These are phyloP conservation scores for Nematocida sp. DNA, from an alignment of 371 early-diverging fungal genomes.

Conservation along the genomic window DNA sequence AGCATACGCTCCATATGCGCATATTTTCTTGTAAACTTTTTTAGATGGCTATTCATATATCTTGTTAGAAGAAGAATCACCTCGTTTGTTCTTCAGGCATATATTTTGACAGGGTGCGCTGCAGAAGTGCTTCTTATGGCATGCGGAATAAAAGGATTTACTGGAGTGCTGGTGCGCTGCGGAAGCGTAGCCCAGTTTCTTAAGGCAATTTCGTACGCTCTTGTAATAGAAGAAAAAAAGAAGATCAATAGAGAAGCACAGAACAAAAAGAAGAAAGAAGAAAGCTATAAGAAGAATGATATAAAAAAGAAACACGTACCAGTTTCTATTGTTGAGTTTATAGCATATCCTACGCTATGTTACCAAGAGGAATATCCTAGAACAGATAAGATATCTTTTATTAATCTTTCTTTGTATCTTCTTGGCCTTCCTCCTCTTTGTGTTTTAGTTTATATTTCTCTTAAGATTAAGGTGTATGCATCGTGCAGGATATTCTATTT, in stretches of 20 bases:
- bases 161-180: constrained; percentile 10
- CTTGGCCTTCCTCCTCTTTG: constrained; percentile 20
- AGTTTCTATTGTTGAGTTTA: too few relatives aligned
- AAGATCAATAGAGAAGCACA: too few relatives aligned
- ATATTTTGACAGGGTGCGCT: background rate
- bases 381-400: background rate
- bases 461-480: background rate
- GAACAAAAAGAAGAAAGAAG: constrained; percentile 5
- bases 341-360: constrained; percentile 41
- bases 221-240: constrained; percentile 5
- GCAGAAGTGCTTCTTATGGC: background rate
- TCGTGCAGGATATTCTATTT: background rate
- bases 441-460: constrained; percentile 1
- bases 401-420: background rate
- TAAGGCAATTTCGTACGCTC: constrained; percentile 41
- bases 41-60: constrained; percentile 16
- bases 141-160: constrained; percentile 15
- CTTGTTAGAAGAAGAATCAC: background rate
- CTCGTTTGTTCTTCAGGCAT: background rate
- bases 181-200: constrained; percentile 35
- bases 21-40: background rate
- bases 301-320: background rate
- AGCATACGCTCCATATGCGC: background rate
- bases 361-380: constrained; percentile 39
- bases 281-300: constrained; percentile 10